phyloP scores from a whole-genome alignment of 495 filamentous ascomycete species.

The Podospora bellae-mahoneyi region DNA sequence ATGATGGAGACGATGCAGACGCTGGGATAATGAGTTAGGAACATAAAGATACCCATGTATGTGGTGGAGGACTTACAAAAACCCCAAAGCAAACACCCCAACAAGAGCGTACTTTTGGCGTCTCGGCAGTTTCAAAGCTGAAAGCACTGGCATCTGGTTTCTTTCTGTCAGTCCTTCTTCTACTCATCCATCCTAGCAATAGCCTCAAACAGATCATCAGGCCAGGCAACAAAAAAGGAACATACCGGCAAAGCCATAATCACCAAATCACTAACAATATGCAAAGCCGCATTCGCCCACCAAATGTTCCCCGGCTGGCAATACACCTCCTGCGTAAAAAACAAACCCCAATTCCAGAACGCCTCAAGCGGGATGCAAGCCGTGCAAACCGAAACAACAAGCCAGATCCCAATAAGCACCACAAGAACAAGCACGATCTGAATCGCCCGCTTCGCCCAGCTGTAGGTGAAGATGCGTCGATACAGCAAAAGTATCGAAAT shows the following conservation, averaged over 20 bases:
- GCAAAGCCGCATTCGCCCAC: constrained; percentile 31
- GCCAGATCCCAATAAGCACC: constrained; percentile 25
- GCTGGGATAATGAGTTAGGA: constrained; percentile 13
- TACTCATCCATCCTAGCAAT: too few relatives aligned
- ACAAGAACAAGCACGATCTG: constrained; percentile 26
- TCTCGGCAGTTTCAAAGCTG: constrained; percentile 25
- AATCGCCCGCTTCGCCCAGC: constrained; percentile 26
- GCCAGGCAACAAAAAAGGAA: neutral
- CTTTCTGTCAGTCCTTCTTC: neutral
- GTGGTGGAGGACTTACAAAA: constrained; percentile 20
- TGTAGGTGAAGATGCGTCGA: constrained; percentile 33
- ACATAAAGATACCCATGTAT: neutral
- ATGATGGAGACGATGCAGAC: constrained; percentile 32
- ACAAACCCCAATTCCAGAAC: constrained; percentile 33
- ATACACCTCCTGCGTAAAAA: constrained; percentile 21
- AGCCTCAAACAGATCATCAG: neutral
- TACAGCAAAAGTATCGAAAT: constrained; percentile 34
- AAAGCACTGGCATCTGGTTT: constrained; percentile 26
- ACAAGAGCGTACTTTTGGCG: constrained; percentile 31
- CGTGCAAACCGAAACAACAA: constrained; percentile 27
- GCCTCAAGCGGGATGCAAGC: constrained; percentile 32
- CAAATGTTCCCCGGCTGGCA: constrained; percentile 30
- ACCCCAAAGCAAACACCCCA: constrained; percentile 31
- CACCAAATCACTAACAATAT: constrained; percentile 27
- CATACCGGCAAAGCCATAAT: constrained; percentile 31